A percentile compares a stretch with the other conserved stretches of the same genome.
phyloP scores from a whole-genome alignment of 1,284 basidiomycete genomes.

The Malassezia globosa region DNA sequence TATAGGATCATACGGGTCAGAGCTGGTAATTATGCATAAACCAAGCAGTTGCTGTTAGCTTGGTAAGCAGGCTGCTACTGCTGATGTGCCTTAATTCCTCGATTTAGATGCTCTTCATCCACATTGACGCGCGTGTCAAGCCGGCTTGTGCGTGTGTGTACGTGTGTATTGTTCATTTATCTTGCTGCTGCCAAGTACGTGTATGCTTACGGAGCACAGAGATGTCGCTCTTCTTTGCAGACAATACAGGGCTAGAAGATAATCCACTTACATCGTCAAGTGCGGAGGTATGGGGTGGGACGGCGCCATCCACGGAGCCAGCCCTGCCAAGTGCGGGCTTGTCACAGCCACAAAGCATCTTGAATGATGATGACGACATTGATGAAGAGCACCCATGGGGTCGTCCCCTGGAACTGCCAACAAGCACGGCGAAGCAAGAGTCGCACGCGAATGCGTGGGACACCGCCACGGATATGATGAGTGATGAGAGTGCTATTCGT shows the following conservation, averaged over 20 bases:
- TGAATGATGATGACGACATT: background rate
- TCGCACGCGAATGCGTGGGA: background rate
- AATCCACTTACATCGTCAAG: slow-evolving; percentile 10
- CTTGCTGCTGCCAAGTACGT: background rate
- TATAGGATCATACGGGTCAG: too few species aligned
- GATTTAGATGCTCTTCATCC: background rate
- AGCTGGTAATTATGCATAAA: too few species aligned
- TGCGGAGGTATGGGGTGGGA: slow-evolving; percentile 17
- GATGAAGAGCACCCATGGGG: slow-evolving; percentile 19
- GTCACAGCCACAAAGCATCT: background rate
- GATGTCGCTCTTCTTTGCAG: slow-evolving; percentile 12
- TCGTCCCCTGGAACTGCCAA: background rate
- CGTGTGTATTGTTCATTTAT: background rate
- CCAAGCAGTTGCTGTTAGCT: too few species aligned
- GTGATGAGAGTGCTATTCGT: too few species aligned
- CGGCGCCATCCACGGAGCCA: background rate
- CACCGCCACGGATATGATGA: background rate
- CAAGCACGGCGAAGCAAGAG: background rate
- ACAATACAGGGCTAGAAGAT: slow-evolving; percentile 5
- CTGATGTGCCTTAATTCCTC: background rate
- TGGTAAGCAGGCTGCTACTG: too few species aligned
- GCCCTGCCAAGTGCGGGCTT: background rate
- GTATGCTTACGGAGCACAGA: background rate
- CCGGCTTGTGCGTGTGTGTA: too few species aligned
- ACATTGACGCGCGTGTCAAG: background rate